These are phyloP conservation scores for Hypoxylon crocopeplum DNA, from an alignment of 495 filamentous ascomycete species.

Conservation along the genomic window DNA sequence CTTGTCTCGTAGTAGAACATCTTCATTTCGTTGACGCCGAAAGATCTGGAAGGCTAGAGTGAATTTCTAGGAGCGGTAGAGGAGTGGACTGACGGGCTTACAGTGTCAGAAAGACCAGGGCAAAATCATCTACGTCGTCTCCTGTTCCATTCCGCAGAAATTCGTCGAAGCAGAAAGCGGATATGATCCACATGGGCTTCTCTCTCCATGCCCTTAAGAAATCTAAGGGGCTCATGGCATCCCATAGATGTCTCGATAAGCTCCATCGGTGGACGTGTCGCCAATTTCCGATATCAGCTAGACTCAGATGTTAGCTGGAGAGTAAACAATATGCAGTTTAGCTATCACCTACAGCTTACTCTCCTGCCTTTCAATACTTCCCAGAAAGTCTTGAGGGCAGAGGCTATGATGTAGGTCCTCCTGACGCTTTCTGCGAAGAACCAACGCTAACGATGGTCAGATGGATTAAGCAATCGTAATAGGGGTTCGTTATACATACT, in stretches of 20 bases:
- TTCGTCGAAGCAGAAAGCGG: slow-evolving; percentile 26
- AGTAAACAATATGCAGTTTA: no score
- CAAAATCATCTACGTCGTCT: slow-evolving; percentile 39
- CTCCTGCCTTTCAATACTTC: slow-evolving; percentile 21
- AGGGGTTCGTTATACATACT: slow-evolving; percentile 14
- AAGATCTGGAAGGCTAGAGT: slow-evolving; percentile 6
- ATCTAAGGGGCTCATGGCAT: slow-evolving; percentile 31
- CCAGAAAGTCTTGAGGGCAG: slow-evolving; percentile 22
- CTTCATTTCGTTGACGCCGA: slow-evolving; percentile 35
- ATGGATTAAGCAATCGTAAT: neutral
- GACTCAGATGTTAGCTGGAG: neutral
- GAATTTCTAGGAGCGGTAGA: neutral
- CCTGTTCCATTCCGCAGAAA: slow-evolving; percentile 30
- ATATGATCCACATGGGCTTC: slow-evolving; percentile 36
- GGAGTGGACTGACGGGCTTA: slow-evolving; percentile 2
- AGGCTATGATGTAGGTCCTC: slow-evolving; percentile 32
- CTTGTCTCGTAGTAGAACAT: slow-evolving; percentile 36
- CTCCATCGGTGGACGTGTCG: slow-evolving; percentile 29
- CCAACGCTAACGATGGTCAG: slow-evolving; percentile 29
- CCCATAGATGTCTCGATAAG: slow-evolving; percentile 36
- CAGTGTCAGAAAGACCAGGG: slow-evolving; percentile 27
- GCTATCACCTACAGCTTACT: no score
- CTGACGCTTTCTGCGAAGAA: slow-evolving; percentile 36
- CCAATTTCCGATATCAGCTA: slow-evolving; percentile 26
- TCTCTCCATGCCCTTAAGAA: slow-evolving; percentile 39